Conservation (phyloP, 2,329 filamentous ascomycete genomes). For the Pseudohalonectria lignicola region DNA sequence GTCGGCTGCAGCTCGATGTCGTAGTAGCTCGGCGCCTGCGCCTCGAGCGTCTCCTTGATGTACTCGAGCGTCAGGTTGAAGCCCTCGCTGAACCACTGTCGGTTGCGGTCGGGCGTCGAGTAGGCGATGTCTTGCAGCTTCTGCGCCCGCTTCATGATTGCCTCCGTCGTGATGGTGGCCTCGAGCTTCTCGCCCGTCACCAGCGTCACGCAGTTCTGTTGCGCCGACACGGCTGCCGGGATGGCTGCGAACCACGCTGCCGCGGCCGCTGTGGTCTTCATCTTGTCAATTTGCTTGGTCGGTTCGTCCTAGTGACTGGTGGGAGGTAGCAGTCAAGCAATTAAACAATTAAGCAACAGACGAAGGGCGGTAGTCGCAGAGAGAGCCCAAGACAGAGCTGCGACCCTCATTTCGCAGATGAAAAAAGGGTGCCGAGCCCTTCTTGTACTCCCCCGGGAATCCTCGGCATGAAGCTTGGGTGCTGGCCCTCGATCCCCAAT, state of each 20-base stretch:
- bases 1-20: constrained; percentile 2
- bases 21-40: constrained; percentile 1
- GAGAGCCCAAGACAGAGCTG: too few species aligned
- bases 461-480: too few species aligned
- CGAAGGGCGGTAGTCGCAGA: too few species aligned
- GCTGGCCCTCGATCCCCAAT: too few species aligned
- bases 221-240: not conserved
- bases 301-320: too few species aligned
- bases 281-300: too few species aligned
- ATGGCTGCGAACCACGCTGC: not conserved
- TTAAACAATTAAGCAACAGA: too few species aligned
- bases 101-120: constrained; percentile 2
- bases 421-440: too few species aligned
- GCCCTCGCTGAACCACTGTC: constrained; percentile 1
- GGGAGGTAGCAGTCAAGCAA: too few species aligned
- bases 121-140: constrained; percentile 2
- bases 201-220: constrained; percentile 2
- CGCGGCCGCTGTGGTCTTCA: not conserved
- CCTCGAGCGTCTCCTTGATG: constrained; percentile 3
- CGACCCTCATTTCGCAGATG: too few species aligned
- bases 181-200: constrained; percentile 2
- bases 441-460: too few species aligned
- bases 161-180: not conserved
- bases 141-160: not conserved
- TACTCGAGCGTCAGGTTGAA: constrained; percentile 3